phyloP scores from a whole-genome alignment of 1,139 yeast species.

The Eremothecium gossypii region DNA sequence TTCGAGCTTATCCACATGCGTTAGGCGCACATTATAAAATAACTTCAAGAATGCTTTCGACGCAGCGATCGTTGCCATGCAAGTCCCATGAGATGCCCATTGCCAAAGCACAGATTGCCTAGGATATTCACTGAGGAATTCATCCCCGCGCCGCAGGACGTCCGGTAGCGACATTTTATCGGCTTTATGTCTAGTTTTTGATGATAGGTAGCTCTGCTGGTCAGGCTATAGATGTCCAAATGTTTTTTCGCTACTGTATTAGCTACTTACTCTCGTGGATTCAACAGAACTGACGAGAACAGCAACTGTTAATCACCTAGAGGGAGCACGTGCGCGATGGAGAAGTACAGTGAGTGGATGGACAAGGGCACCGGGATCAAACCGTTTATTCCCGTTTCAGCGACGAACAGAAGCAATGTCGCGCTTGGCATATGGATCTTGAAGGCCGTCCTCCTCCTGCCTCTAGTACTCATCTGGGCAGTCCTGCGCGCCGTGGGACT shows the following conservation, averaged over 20 bases:
- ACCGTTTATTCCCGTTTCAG: conserved; percentile 50
- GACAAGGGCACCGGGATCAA: conserved; percentile 79
- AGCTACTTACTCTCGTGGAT: no score
- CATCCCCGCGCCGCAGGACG: conserved; percentile 69
- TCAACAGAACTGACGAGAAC: no score
- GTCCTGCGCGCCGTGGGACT: conserved; percentile 10
- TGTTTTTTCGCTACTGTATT: background rate
- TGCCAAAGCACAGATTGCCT: conserved; percentile 55
- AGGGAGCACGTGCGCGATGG: conserved; percentile 37
- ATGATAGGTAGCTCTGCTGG: background rate
- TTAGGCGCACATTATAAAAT: conserved; percentile 54
- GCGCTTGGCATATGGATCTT: background rate
- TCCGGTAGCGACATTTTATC: conserved; percentile 57
- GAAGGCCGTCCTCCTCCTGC: conserved; percentile 10
- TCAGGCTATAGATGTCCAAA: no score
- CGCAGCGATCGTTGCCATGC: conserved; percentile 54
- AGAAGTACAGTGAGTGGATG: conserved; percentile 64
- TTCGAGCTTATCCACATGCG: conserved; percentile 54
- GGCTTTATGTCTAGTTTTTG: background rate
- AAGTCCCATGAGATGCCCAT: conserved; percentile 57
- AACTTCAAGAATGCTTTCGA: conserved; percentile 55
- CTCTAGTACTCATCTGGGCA: conserved; percentile 11
- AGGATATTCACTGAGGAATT: conserved; percentile 56
- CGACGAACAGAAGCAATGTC: background rate
- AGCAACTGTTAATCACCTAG: no score